A percentile compares a stretch with the other conserved stretches of the same genome.
phyloP scores from a whole-genome alignment of 169 alveolate genomes.

The Perkinsus olseni region DNA sequence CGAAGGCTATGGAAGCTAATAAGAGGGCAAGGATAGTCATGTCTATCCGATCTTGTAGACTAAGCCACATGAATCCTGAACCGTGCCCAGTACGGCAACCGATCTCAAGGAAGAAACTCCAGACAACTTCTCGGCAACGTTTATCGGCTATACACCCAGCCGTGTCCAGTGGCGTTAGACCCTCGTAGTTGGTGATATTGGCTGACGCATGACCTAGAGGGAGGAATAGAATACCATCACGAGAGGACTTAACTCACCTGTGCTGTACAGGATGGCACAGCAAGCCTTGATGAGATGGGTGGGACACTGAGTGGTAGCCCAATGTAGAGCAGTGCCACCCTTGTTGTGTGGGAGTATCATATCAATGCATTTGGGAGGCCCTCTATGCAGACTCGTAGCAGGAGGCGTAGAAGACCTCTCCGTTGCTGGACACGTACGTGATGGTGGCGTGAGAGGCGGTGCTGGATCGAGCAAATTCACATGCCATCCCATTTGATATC shows the following conservation, averaged over 20 bases:
- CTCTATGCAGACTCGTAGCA: not conserved
- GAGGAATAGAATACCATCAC: not conserved
- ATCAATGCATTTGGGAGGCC: not conserved
- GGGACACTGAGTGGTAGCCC: not conserved
- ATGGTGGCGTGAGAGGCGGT: not conserved
- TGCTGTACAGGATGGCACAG: not conserved
- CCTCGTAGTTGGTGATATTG: not conserved
- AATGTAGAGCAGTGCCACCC: not conserved
- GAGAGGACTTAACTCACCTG: not conserved
- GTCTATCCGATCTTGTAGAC: not conserved
- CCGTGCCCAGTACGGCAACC: not conserved
- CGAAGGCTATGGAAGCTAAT: not conserved
- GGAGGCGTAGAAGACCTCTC: not conserved
- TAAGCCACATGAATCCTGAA: not conserved
- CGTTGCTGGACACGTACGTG: not conserved
- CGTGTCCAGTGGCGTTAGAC: not conserved
- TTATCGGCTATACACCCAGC: not conserved
- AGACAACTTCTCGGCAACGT: not conserved
- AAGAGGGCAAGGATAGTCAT: not conserved
- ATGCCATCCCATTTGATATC: not conserved
- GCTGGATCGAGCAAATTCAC: not conserved
- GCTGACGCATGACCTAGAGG: not conserved
- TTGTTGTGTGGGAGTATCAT: not conserved
- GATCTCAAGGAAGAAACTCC: not conserved
- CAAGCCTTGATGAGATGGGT: not conserved